Evolutionary conservation across 805 yeast species (phyloP), one percentile per base, ranked within the genome.

Genomic region (Brettanomyces anomalus): DNA sequence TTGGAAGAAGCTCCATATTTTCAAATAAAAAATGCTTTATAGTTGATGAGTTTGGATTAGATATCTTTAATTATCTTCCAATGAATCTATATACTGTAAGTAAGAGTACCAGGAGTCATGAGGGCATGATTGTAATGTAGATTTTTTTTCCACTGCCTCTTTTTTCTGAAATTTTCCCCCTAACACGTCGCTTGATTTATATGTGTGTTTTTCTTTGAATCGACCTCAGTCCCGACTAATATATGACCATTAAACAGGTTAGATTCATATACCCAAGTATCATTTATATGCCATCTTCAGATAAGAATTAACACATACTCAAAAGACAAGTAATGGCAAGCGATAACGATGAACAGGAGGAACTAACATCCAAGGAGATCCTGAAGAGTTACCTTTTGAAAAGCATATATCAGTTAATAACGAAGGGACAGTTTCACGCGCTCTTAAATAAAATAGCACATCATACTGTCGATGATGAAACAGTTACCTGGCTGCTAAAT

Each of bases 1-100:
- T 70, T 3, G 83, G 82, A 43, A 77, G 49, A 48, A 63, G 45
- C 33, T 58, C 61, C 62, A 59, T 59, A 16, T 15, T 41, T 16
- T 49, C 24, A 7, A 7, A 24, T 24, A n/a, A n/a, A n/a, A n/a
- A n/a, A n/a, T n/a, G n/a, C n/a, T n/a, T n/a, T n/a, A n/a, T n/a
- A n/a, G n/a, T n/a, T n/a, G n/a, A n/a, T n/a, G n/a, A n/a, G n/a
- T n/a, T n/a, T n/a, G n/a, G n/a, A n/a, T n/a, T n/a, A n/a, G n/a
- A n/a, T n/a, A n/a, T n/a, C n/a, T n/a, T n/a, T n/a, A n/a, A n/a
- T n/a, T n/a, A n/a, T n/a, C n/a, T n/a, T n/a, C n/a, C n/a, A n/a
- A n/a, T n/a, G n/a, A n/a, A n/a, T n/a, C n/a, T n/a, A n/a, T n/a
- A n/a, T n/a, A n/a, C n/a, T n/a, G n/a, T n/a, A n/a, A n/a, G n/a